Evolutionary conservation across 306 rosid species (phyloP), one percentile per base, ranked within the genome.

Genomic region (Ziziphus jujuba): DNA sequence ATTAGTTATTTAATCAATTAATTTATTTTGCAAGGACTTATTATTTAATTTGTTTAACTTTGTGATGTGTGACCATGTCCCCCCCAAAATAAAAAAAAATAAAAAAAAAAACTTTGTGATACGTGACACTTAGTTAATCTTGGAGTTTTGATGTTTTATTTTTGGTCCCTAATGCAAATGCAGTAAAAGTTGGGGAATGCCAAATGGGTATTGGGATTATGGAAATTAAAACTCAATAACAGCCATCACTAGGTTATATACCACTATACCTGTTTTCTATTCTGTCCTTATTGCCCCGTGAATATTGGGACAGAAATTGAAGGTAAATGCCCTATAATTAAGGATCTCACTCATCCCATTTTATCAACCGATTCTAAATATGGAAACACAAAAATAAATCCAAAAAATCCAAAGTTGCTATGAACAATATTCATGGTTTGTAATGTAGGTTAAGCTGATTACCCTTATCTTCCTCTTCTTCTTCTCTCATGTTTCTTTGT

Each of bases 321-420:
- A 31, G 61, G 35, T 40, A 67, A 54, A 70, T 44, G 21, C 70
- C 84, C 95, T 76, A 52, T 82, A 85, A 65, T 72, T n/a, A 51
- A 76, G 95, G 95, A 84, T 91, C 86, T 45, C 23, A 40, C 56
- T 57, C 59, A 48, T 21, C 69, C 84, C 62, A 59, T 56, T 77
- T 63, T 77, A 36, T 85, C 81, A 75, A 77, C 57, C 69, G 66
- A 71, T 77, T 45, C 87, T 80, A 75, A 81, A 75, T 16, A 77
- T 80, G 63, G 85, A 12, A 10, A 28, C 33, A 28, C 33, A 28
- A 28, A 28, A 10, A 40, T 8, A 51, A 49, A 67, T 60, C 76
- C 68, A 73, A 80, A 73, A 80, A 76, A 70, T 71, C 78, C 56
- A 57, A 17, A 69, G 31, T 61, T 62, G 47, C 69, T 38, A 47